Percentiles rank a stretch among this genome's conserved stretches.
These are phyloP conservation scores for Coemansia sp. DNA, from an alignment of 192 early-diverging fungal genomes.

Conservation along the genomic window DNA sequence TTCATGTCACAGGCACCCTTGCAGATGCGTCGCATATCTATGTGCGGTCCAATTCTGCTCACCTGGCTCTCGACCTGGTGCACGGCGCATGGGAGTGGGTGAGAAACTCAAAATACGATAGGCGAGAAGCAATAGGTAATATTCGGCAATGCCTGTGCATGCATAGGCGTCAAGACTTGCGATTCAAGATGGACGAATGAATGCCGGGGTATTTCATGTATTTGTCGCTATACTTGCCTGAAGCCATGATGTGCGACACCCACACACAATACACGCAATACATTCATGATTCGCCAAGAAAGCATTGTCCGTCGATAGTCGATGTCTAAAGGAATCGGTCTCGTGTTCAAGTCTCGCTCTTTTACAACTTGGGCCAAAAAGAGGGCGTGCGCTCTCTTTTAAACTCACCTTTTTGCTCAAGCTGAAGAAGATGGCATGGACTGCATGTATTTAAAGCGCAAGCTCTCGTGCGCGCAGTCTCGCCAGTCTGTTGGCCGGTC, in stretches of 20 bases:
- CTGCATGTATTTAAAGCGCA: not conserved
- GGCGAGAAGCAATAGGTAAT: not conserved
- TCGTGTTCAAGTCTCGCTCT: conserved; percentile 9
- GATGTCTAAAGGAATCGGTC: not conserved
- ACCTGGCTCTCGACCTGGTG: not conserved
- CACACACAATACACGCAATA: not conserved
- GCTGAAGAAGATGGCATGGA: too few relatives aligned
- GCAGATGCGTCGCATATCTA: not conserved
- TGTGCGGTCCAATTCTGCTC: not conserved
- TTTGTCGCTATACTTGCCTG: not conserved
- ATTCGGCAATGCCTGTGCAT: not conserved
- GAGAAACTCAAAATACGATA: not conserved
- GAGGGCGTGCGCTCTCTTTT: not conserved
- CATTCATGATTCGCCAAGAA: conserved; percentile 1
- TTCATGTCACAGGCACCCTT: conserved; percentile 9
- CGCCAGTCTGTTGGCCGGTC: not conserved
- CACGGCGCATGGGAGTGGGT: not conserved
- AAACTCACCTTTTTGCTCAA: not conserved
- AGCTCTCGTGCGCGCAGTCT: not conserved
- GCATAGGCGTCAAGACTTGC: not conserved
- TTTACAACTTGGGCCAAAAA: not conserved
- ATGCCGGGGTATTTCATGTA: not conserved
- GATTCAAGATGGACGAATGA: not conserved
- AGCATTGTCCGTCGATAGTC: not conserved
- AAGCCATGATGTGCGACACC: not conserved